Evolutionary conservation across 768 basidiomycete genomes (phyloP).

Genomic region (Lentinula edodes): DNA sequence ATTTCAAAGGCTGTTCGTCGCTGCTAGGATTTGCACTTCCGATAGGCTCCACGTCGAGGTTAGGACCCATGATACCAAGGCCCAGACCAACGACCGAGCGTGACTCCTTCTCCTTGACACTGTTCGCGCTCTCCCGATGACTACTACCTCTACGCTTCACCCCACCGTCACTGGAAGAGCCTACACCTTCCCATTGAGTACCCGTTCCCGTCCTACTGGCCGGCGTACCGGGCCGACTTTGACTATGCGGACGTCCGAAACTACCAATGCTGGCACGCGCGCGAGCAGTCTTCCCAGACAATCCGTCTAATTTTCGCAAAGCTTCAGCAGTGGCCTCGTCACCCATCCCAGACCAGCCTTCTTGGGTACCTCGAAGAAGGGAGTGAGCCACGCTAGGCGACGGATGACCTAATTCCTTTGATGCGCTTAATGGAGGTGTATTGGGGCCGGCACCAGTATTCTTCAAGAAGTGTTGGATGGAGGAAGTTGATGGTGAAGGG

Average conservation of each 20-base stretch:
- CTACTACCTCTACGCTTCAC: constrained; percentile 30
- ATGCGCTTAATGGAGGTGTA: constrained; percentile 31
- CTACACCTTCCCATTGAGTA: constrained; percentile 75
- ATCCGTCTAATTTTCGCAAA: constrained; percentile 86
- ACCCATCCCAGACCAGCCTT: constrained; percentile 84
- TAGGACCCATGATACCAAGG: constrained; percentile 28
- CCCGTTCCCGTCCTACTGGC: constrained; percentile 50
- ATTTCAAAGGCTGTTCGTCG: constrained; percentile 44
- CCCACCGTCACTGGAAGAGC: constrained; percentile 20
- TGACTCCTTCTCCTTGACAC: constrained; percentile 40
- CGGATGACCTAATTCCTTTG: constrained; percentile 39
- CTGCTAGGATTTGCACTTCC: constrained; percentile 42
- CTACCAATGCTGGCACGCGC: constrained; percentile 75
- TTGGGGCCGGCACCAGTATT: constrained; percentile 41
- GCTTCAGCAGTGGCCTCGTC: constrained; percentile 89
- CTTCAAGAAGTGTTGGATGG: constrained; percentile 78
- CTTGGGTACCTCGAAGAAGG: constrained; percentile 79
- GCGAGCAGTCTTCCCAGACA: constrained; percentile 70
- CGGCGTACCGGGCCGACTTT: constrained; percentile 74
- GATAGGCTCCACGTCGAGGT: constrained; percentile 36
- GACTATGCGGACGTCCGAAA: constrained; percentile 57
- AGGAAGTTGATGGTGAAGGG: constrained; percentile 86
- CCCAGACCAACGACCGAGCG: constrained; percentile 31
- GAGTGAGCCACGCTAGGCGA: constrained; percentile 78
- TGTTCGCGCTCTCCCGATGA: constrained; percentile 33